Evolutionary conservation across 345 rosid species (phyloP), one percentile per base, ranked within the genome.

Genomic region (Eucalyptus erythrocorys): DNA sequence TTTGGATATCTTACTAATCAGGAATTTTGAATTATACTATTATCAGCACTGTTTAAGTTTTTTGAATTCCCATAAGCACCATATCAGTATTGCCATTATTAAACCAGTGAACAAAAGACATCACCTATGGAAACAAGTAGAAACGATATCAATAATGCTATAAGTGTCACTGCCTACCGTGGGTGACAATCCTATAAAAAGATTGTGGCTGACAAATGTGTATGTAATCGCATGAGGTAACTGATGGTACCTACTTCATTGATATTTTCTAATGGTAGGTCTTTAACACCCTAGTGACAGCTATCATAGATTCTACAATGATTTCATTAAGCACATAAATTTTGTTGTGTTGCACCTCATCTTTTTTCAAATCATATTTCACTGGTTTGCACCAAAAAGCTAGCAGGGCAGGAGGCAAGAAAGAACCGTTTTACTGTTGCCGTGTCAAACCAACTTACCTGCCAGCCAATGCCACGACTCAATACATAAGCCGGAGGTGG

Each of bases 381-480:
- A 19, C 45, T 40, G 13, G 84, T 40, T 22, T 24, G 12, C 27
- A 76, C 30, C 30, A 76, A 76, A 76, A 37, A 76, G 30, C 57
- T 85, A 48, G 15, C 55, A 48, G 14, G 57, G 27, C 57, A 85
- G 27, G 26, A 48, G 27, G 26, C 86, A 85, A 85, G 51, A 50
- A 85, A 85, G 21, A 30, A 85, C 57, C 34, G 87, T 48, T 85
- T 30, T 7, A 51, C 11, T 51, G 55, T 48, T 27, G 45, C 51
- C 26, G 27, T 49, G 87, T 86, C 7, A 6, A 89, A 89, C 32
- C 84, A 45, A 87, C 90, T 92, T 86, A 95, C 99, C 98, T 96
- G 99, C 99, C 99, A 97, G 89, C 99, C 99, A 89, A 98, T 97
- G 43, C 99, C 99, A 51, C 99, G 97, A 91, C 99, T 97, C 91